Conservation (phyloP, 2,329 filamentous ascomycete species). For the Zasmidium citrigriseum region DNA sequence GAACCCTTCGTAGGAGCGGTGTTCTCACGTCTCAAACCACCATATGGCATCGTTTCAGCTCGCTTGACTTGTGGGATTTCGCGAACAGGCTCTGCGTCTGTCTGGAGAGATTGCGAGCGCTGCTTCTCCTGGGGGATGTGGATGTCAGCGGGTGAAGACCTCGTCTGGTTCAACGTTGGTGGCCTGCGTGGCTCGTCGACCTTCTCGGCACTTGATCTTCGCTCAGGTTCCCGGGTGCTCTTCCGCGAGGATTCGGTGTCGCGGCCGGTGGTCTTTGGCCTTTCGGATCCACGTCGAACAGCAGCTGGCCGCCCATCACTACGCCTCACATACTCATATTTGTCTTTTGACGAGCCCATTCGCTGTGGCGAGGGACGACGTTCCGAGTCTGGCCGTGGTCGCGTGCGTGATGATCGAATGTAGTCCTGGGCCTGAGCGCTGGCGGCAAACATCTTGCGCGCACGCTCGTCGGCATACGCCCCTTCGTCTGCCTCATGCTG, state of each 20-base stretch:
- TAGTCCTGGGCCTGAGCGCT: slow-evolving; percentile 32
- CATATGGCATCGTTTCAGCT: slow-evolving; percentile 45
- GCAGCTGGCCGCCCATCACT: slow-evolving; percentile 26
- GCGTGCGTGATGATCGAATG: slow-evolving; percentile 22
- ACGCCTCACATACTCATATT: slow-evolving; percentile 28
- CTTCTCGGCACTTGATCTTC: slow-evolving; percentile 28
- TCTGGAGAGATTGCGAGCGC: slow-evolving; percentile 32
- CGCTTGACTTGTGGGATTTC: slow-evolving; percentile 41
- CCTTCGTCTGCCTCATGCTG: slow-evolving; percentile 27
- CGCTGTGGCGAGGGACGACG: slow-evolving; percentile 30
- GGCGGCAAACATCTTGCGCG: slow-evolving; percentile 28
- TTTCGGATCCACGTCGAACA: slow-evolving; percentile 28
- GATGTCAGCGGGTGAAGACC: slow-evolving; percentile 34
- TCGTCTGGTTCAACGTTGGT: slow-evolving; percentile 42
- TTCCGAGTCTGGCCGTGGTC: slow-evolving; percentile 24
- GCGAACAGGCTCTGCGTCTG: slow-evolving; percentile 26
- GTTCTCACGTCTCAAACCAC: slow-evolving; percentile 14
- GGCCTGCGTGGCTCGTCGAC: slow-evolving; percentile 19
- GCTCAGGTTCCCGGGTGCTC: slow-evolving; percentile 24
- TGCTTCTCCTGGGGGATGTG: slow-evolving; percentile 27
- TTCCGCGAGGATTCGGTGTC: slow-evolving; percentile 23
- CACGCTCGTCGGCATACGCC: slow-evolving; percentile 24
- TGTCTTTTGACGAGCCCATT: slow-evolving; percentile 29
- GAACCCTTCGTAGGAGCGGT: slow-evolving; percentile 23
- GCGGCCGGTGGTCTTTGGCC: slow-evolving; percentile 20